Base-by-base conservation (phyloP, 1,139 yeast genomes). In the Candida frijolesensis region DNA sequence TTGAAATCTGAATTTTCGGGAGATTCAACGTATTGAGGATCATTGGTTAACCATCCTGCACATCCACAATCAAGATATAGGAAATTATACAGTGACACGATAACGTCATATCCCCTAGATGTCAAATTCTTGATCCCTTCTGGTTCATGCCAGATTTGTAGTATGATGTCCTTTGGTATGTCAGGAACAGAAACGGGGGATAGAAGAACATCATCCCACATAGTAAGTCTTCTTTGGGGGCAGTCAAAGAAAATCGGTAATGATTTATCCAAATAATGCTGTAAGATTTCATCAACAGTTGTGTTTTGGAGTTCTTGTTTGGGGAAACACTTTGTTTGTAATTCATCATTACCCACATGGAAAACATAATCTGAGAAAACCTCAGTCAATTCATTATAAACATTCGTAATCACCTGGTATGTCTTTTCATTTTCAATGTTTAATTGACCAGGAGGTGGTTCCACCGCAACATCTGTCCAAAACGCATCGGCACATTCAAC, bases 171-270 rank as follows among this genome's bases (percentile, higher is more conserved):
- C 19, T 60, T 61, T 12, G 76, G 68, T 14, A 74, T 55, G n/a
- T 57, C 52, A 19, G 61, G 54, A 10, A 66, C 67, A 14, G 63
- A 58, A 33, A 54, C 58, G 0, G 56, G 49, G n/a, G 63, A 61
- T n/a, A 63, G 56, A 5, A 76, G 58, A n/a, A 72, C 61, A 56
- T 78, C 83, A 57, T 78, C 79, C 83, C 83, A 78, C 79, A 76
- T 74, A 18, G 68, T 68, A 22, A 78, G 59, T 44, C 70, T 63
- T 59, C 68, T 51, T 46, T 47, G 54, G 2, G 52, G 46, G 29
- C 61, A 60, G 34, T 58, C 58, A 35, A 54, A 51, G 60, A 72
- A 72, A 6, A 78, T 68, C 1, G 79, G 78, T 11, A 67, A 49
- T 0, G 74, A 60, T 14, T 60, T 60, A 54, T 76, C 72, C n/a